These are phyloP conservation scores for Cyberlindnera petersonii DNA, from an alignment of 805 yeast species.

Conservation along the genomic window DNA sequence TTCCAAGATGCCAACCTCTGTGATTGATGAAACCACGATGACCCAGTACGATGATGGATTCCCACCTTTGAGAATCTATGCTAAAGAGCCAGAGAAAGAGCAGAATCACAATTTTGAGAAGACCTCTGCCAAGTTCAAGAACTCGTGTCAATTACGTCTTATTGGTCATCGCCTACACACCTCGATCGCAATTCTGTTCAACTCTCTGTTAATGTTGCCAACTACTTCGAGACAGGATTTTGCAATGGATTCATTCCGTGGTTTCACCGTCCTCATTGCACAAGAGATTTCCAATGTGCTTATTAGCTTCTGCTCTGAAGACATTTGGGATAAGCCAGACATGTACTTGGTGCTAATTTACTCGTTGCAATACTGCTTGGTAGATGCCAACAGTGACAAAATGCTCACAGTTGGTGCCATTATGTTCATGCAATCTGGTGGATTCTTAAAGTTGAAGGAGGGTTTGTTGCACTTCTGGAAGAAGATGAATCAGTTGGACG, in stretches of 20 bases:
- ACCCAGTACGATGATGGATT: constrained; percentile 29
- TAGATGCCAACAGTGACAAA: constrained; percentile 31
- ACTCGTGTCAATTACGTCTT: constrained; percentile 52
- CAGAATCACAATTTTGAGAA: constrained; percentile 35
- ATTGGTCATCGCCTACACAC: constrained; percentile 47
- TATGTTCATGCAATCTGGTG: constrained; percentile 49
- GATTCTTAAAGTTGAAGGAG: constrained; percentile 35
- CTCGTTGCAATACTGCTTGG: constrained; percentile 33
- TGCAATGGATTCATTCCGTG: constrained; percentile 31
- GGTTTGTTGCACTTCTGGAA: constrained; percentile 27
- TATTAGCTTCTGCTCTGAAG: constrained; percentile 24
- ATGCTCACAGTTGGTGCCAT: constrained; percentile 38
- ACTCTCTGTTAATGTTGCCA: constrained; percentile 42
- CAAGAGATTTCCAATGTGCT: constrained; percentile 27
- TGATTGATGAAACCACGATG: constrained; percentile 41
- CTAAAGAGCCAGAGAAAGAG: constrained; percentile 35
- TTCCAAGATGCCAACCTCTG: constrained; percentile 42
- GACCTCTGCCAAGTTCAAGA: constrained; percentile 58
- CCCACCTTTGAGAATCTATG: constrained; percentile 41
- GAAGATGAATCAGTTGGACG: constrained; percentile 22
- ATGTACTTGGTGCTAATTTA: constrained; percentile 36
- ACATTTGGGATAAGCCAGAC: constrained; percentile 20
- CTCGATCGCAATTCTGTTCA: constrained; percentile 38
- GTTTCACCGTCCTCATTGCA: constrained; percentile 40
- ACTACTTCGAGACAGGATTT: constrained; percentile 47